Conservation (phyloP, 805 yeast genomes). For the Wickerhamomyces subpelliculosus region DNA sequence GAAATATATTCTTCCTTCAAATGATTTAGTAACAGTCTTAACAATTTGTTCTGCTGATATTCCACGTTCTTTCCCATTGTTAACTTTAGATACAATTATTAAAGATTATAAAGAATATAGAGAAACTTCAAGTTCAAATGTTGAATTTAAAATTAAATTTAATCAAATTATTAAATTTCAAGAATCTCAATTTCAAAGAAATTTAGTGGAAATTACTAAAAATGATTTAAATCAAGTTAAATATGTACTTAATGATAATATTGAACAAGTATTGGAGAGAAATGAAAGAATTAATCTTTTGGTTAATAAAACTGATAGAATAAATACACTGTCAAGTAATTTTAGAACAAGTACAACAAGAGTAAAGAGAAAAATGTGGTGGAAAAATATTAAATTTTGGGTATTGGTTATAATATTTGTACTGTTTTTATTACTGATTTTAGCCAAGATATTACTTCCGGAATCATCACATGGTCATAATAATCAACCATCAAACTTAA, state of each 20-base stretch:
- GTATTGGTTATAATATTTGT: constrained; percentile 19
- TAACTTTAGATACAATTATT: constrained; percentile 25
- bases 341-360: constrained; percentile 47
- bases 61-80: constrained; percentile 15
- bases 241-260: constrained; percentile 51
- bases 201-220: constrained; percentile 29
- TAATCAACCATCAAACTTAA: too few species aligned
- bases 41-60: constrained; percentile 13
- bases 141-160: constrained; percentile 51
- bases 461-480: too few species aligned
- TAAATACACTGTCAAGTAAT: constrained; percentile 45
- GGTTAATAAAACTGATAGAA: constrained; percentile 55
- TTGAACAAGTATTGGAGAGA: constrained; percentile 49
- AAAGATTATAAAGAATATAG: constrained; percentile 40
- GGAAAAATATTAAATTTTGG: constrained; percentile 41
- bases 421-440: constrained; percentile 4
- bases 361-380: constrained; percentile 50
- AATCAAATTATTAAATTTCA: constrained; percentile 49
- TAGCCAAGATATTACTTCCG: neutral
- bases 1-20: constrained; percentile 14
- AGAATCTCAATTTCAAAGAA: constrained; percentile 34
- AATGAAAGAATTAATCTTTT: constrained; percentile 51
- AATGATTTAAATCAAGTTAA: constrained; percentile 52
- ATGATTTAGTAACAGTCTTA: constrained; percentile 17
- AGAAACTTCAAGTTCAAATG: constrained; percentile 11